These are phyloP conservation scores for Tulasnella sp. DNA, from an alignment of 768 basidiomycete genomes.

Conservation along the genomic window DNA sequence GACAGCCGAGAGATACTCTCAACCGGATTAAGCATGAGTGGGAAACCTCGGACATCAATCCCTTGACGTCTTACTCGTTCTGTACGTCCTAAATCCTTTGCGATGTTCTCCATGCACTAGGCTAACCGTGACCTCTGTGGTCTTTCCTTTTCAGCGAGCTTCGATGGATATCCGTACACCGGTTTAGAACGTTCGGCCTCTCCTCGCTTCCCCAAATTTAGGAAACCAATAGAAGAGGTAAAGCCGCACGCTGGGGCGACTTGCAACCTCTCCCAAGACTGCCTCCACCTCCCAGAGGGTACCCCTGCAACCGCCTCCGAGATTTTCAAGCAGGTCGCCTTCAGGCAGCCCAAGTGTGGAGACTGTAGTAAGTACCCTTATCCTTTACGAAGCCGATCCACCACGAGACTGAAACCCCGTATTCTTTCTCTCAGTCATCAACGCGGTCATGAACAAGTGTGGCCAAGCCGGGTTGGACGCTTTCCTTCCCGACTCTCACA, in stretches of 20 bases:
- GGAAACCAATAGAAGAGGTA: not conserved
- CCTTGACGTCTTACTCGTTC: constrained; percentile 23
- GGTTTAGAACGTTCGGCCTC: not conserved
- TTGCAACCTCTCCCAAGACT: constrained; percentile 31
- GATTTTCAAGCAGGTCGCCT: constrained; percentile 32
- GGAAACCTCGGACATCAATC: not conserved
- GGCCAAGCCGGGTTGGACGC: constrained; percentile 32
- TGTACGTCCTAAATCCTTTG: constrained; percentile 14
- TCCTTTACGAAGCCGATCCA: too few relatives aligned
- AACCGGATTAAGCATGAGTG: not conserved
- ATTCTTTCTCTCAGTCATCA: constrained; percentile 28
- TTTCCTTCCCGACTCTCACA: constrained; percentile 31
- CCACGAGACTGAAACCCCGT: not conserved
- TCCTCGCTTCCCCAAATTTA: constrained; percentile 23
- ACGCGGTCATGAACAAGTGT: constrained; percentile 30
- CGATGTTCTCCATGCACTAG: not conserved
- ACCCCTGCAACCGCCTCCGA: constrained; percentile 14
- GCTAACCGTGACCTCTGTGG: not conserved
- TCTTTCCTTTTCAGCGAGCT: constrained; percentile 24
- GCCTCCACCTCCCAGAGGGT: constrained; percentile 30
- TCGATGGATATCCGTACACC: constrained; percentile 33
- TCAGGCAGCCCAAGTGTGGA: constrained; percentile 32
- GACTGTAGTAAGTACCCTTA: constrained; percentile 30
- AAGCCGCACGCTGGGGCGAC: not conserved
- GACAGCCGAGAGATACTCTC: constrained; percentile 17